Percentiles rank a stretch among this genome's conserved stretches.
phyloP scores from a whole-genome alignment of 2,329 filamentous ascomycete genomes.

The Harringtonia aguacate region DNA sequence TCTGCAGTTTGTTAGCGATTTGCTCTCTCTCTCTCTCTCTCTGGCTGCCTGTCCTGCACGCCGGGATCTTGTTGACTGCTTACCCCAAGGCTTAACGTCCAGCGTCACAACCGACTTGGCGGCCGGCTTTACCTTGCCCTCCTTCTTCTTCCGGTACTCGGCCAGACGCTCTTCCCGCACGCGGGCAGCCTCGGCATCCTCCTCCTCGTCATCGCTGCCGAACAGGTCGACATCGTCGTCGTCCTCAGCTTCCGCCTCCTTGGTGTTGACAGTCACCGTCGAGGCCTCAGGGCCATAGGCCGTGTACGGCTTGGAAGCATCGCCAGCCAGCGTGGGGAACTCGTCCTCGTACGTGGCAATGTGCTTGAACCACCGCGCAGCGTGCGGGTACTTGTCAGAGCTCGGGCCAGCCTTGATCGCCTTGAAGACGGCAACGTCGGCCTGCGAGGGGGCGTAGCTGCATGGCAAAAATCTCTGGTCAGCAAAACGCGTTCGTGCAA shows the following conservation, averaged over 20 bases:
- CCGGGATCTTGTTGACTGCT: too few relatives aligned
- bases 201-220: conserved; percentile 87
- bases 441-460: conserved; percentile 66
- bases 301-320: conserved; percentile 79
- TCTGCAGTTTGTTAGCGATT: conserved; percentile 40
- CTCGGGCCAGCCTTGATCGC: conserved; percentile 66
- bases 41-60: too few relatives aligned
- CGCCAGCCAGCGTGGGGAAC: conserved; percentile 82
- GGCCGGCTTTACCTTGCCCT: conserved; percentile 76
- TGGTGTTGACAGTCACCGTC: conserved; percentile 74
- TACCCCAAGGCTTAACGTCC: conserved; percentile 99
- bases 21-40: too few relatives aligned
- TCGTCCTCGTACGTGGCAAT: conserved; percentile 86
- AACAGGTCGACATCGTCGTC: conserved; percentile 90
- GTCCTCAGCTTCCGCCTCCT: conserved; percentile 61
- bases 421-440: conserved; percentile 94
- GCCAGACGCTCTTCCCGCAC: conserved; percentile 83
- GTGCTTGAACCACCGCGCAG: conserved; percentile 98
- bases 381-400: conserved; percentile 81
- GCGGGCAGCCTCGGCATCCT: conserved; percentile 75
- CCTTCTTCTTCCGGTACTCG: conserved; percentile 97
- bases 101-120: conserved; percentile 95
- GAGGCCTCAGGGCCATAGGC: conserved; percentile 79
- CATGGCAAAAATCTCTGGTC: neutral
- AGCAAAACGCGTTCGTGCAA: neutral